A percentile compares a stretch with the other conserved stretches of the same genome.
Conservation (phyloP, 257 asterid genomes). For the Salvia splendens region DNA sequence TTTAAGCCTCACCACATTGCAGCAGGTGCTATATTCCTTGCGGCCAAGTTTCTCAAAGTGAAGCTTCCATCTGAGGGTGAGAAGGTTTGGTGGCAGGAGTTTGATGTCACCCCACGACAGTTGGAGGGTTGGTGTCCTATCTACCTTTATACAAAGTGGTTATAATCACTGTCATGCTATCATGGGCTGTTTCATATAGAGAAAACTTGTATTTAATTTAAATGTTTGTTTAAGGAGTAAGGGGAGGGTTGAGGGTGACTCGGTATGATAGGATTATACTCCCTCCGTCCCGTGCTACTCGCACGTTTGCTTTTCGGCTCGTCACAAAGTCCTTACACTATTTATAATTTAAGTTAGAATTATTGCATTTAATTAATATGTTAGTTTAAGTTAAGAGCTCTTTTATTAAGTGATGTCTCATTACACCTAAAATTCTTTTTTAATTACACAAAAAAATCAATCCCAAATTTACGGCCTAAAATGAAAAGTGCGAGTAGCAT, state of each 20-base stretch:
- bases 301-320: too few relatives aligned
- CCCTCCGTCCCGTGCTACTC: too few relatives aligned
- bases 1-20: conserved; percentile 99
- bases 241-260: conserved; percentile 34
- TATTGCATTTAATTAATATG: too few relatives aligned
- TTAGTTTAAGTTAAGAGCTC: too few relatives aligned
- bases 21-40: conserved; percentile 99
- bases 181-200: conserved; percentile 27
- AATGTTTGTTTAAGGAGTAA: conserved; percentile 25
- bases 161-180: conserved; percentile 24
- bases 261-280: conserved; percentile 6
- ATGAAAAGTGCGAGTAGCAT: too few relatives aligned
- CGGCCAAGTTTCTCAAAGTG: conserved; percentile 98
- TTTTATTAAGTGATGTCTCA: too few relatives aligned
- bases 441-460: too few relatives aligned
- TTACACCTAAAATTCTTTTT: too few relatives aligned
- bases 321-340: too few relatives aligned
- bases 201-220: conserved; percentile 20
- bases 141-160: conserved; percentile 35
- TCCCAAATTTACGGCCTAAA: too few relatives aligned
- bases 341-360: too few relatives aligned
- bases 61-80: conserved; percentile 96
- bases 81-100: conserved; percentile 99
- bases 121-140: conserved; percentile 84
- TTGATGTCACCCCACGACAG: conserved; percentile 99